Conservation (phyloP, 371 early-diverging fungal genomes). For the Mortierella sp. region DNA sequence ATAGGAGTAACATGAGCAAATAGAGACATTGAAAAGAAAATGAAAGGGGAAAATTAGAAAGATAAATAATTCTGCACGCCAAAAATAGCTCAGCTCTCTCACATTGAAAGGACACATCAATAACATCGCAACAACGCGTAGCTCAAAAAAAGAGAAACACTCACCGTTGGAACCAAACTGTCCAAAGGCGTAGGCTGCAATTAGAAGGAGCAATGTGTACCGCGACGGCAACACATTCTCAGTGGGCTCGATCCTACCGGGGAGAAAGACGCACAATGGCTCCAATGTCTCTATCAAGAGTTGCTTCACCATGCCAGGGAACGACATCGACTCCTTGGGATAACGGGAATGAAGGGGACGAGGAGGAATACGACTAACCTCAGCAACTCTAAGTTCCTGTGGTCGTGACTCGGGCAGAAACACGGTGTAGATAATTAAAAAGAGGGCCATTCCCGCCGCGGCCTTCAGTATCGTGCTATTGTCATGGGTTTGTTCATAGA, state of each 20-base stretch:
- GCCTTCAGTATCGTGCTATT: slow-evolving; percentile 3
- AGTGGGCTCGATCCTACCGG: slow-evolving; percentile 23
- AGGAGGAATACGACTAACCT: not conserved
- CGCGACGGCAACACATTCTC: not conserved
- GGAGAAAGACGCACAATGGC: slow-evolving; percentile 29
- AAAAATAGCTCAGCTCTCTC: not conserved
- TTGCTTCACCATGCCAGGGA: not conserved
- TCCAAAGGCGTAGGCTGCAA: slow-evolving; percentile 3
- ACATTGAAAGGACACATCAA: not conserved
- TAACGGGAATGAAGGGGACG: not conserved
- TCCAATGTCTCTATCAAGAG: slow-evolving; percentile 6
- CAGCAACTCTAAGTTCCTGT: not conserved
- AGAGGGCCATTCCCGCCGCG: not conserved
- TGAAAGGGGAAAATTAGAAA: not conserved
- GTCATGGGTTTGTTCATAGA: slow-evolving; percentile 5
- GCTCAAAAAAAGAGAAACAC: not conserved
- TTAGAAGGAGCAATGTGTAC: slow-evolving; percentile 18
- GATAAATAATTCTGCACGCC: not conserved
- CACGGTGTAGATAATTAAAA: slow-evolving; percentile 12
- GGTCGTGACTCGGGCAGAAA: slow-evolving; percentile 31
- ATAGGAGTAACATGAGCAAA: not conserved
- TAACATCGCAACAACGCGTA: not conserved
- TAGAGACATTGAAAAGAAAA: not conserved
- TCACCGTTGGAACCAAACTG: slow-evolving; percentile 19
- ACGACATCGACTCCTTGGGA: not conserved